Evolutionary conservation across 345 rosid genomes (phyloP), one percentile per base, ranked within the genome.

Genomic region (Ceriops tagal): DNA sequence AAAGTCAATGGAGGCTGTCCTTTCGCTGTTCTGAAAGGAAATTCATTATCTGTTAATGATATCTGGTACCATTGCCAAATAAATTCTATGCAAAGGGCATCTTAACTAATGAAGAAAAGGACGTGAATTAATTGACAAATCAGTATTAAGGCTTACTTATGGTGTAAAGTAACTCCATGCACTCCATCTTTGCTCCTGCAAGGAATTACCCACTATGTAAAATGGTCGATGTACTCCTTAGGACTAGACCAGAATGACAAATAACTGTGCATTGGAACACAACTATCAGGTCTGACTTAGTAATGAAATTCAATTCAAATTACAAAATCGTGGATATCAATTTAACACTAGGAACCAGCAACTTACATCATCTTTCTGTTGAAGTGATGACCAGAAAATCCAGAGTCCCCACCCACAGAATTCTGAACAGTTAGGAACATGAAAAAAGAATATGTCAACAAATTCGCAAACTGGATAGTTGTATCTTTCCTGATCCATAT

Each of bases 341-440:
- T 34, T 34, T 24, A 53, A 53, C 27, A 20, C 27, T 9, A 9
- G 30, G 9, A 55, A 8, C 60, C 28, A 19, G 59, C 32, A 31
- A 66, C 84, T 77, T 87, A 93, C 98, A 61, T 79, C 64, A 66
- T 73, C 62, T 81, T 88, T 57, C 96, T 83, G 70, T 93, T 93
- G 81, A 69, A 75, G 79, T 93, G 98, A 46, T 80, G 83, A 77
- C 96, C 96, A 66, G 97, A 86, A 78, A 83, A 81, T 77, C 84
- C 97, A 61, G 98, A 93, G 66, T 34, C 82, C 64, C 98, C 98
- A 64, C 98, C 98, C 62, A 89, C 87, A 35, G 97, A 93, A 80
- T 93, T 93, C 98, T 93, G 81, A 55, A n/a, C 4, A 9, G 49
- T 43, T 43, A 13, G 49, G 13, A 43, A 13, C 18, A 13, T 3